Evolutionary conservation across 768 basidiomycete species (phyloP).

Genomic region (Royoungia palumana): DNA sequence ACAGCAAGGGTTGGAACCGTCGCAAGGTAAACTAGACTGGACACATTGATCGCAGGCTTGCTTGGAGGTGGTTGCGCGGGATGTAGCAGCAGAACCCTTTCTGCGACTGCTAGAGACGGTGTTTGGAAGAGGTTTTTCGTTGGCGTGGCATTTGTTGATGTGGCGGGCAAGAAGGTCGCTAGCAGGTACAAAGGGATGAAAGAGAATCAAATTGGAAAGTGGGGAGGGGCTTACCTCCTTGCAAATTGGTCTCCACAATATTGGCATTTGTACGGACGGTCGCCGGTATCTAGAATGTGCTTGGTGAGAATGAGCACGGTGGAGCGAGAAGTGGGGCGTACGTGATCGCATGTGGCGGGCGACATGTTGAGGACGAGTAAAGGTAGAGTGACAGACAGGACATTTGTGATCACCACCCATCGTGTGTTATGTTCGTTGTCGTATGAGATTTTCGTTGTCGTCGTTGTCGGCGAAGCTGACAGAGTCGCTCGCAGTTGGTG

Average conservation of each 20-base stretch:
- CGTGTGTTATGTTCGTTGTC: background rate
- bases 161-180: conserved; percentile 86
- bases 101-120: conserved; percentile 42
- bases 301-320: conserved; percentile 20
- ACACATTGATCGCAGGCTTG: conserved; percentile 87
- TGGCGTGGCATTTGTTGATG: conserved; percentile 83
- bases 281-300: conserved; percentile 66
- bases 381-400: conserved; percentile 82
- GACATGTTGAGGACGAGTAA: conserved; percentile 87
- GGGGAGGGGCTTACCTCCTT: conserved; percentile 50
- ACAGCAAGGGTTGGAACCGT: conserved; percentile 79
- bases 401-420: conserved; percentile 88
- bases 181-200: background rate
- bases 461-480: conserved; percentile 15
- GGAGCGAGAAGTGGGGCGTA: conserved; percentile 40
- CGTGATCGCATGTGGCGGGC: conserved; percentile 88
- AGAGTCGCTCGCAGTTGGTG: conserved; percentile 25
- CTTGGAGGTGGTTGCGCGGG: conserved; percentile 74
- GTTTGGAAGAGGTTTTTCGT: conserved; percentile 52
- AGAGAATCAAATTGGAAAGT: conserved; percentile 5
- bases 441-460: conserved; percentile 1
- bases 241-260: conserved; percentile 90
- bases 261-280: conserved; percentile 86
- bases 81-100: conserved; percentile 63
- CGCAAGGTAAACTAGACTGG: conserved; percentile 68